Percentiles rank a stretch among this genome's conserved stretches.
These are phyloP conservation scores for Solanum chaucha DNA, from an alignment of 257 asterid genomes.

Conservation along the genomic window DNA sequence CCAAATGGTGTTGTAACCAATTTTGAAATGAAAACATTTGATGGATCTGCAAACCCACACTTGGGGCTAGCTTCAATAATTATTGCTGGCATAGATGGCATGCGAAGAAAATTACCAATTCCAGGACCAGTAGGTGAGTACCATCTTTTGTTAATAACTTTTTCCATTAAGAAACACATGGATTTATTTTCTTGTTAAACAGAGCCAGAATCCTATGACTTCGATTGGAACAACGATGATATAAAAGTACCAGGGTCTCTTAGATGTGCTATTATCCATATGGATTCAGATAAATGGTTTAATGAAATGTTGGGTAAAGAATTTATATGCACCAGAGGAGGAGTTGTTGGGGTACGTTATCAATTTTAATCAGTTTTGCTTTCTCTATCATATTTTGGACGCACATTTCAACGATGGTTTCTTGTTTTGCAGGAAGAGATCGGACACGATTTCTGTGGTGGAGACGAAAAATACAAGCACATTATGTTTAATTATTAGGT, in stretches of 20 bases:
- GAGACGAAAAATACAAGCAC: neutral
- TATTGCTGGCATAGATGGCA: slow-evolving; percentile 78
- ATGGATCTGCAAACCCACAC: slow-evolving; percentile 84
- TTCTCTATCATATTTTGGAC: neutral
- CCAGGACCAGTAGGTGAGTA: slow-evolving; percentile 71
- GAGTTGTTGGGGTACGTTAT: slow-evolving; percentile 53
- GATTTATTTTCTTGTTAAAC: neutral
- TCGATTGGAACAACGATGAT: slow-evolving; percentile 21
- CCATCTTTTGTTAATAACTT: neutral
- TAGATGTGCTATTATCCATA: slow-evolving; percentile 70
- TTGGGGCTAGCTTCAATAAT: slow-evolving; percentile 72
- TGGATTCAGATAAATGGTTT: slow-evolving; percentile 40
- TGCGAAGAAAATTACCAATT: slow-evolving; percentile 34
- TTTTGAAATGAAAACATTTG: slow-evolving; percentile 74
- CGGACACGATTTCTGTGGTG: neutral
- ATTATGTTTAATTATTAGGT: neutral
- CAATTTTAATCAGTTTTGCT: too few species aligned
- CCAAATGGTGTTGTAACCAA: slow-evolving; percentile 62
- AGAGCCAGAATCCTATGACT: slow-evolving; percentile 65
- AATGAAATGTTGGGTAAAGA: slow-evolving; percentile 59
- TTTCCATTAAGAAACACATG: neutral
- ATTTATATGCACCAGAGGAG: slow-evolving; percentile 49
- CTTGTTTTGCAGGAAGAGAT: neutral
- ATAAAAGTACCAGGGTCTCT: slow-evolving; percentile 59
- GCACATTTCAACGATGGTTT: neutral